Percentiles rank a stretch among this genome's conserved stretches.
Conservation (phyloP, 192 early-diverging fungal genomes). For the Linnemannia exigua region DNA sequence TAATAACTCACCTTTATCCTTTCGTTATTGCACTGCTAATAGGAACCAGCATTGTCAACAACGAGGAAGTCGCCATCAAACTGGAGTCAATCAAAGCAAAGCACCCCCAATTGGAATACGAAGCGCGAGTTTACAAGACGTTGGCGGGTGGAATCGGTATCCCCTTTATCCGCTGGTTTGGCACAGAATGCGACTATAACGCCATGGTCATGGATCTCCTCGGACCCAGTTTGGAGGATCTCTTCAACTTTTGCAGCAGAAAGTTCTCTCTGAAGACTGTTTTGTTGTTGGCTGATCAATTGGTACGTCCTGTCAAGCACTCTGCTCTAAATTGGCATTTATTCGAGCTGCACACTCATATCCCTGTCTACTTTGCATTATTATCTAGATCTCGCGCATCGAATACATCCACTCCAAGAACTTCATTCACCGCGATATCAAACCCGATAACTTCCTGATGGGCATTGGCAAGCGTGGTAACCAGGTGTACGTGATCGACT, state of each 20-base stretch:
- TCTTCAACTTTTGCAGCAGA: conserved; percentile 92
- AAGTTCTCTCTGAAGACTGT: conserved; percentile 93
- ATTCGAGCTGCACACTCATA: not conserved
- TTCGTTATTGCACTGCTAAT: not conserved
- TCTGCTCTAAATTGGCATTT: not conserved
- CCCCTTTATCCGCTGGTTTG: conserved; percentile 90
- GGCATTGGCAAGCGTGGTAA: conserved; percentile 87
- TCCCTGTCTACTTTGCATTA: not conserved
- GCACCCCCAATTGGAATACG: conserved; percentile 98
- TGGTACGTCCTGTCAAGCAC: conserved; percentile 76
- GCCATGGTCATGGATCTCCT: conserved; percentile 91
- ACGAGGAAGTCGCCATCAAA: conserved; percentile 98
- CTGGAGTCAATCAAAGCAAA: conserved; percentile 94
- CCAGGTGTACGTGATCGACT: conserved; percentile 91
- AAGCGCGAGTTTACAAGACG: conserved; percentile 95
- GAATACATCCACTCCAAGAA: conserved; percentile 89
- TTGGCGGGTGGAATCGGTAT: conserved; percentile 94
- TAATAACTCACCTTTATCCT: not conserved
- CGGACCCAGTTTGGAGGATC: conserved; percentile 92
- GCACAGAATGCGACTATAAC: conserved; percentile 86
- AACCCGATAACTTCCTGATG: conserved; percentile 95
- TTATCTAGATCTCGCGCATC: conserved; percentile 73
- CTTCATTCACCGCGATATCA: conserved; percentile 93
- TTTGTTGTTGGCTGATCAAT: conserved; percentile 87
- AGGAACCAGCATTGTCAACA: conserved; percentile 69